Evolutionary conservation across 352 stramenopile genomes (phyloP).

Genomic region (Globisporangium viniferum): DNA sequence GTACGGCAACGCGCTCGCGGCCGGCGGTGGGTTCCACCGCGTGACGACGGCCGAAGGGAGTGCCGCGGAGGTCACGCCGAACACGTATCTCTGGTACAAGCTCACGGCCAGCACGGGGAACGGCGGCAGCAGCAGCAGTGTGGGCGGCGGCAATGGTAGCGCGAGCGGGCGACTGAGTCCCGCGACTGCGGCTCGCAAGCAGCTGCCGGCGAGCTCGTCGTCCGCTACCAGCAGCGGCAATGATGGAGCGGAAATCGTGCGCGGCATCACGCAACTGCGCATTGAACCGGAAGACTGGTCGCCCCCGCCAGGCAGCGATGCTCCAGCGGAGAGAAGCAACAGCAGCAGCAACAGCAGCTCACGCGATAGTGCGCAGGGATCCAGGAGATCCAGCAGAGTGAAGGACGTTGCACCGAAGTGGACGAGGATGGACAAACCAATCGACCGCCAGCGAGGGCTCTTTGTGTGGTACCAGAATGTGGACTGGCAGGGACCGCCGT

Average conservation of each 20-base stretch:
- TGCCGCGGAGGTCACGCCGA: constrained; percentile 73
- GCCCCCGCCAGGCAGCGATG: constrained; percentile 6
- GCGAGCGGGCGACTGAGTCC: constrained; percentile 5
- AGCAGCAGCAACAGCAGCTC: constrained; percentile 8
- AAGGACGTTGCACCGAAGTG: constrained; percentile 22
- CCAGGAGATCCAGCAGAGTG: neutral
- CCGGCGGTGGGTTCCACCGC: constrained; percentile 74
- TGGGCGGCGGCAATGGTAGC: neutral
- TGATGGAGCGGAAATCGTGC: constrained; percentile 1
- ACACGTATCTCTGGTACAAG: constrained; percentile 88
- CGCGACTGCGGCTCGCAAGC: constrained; percentile 6
- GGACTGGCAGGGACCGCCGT: constrained; percentile 22
- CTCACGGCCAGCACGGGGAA: constrained; percentile 12
- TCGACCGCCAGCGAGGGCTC: constrained; percentile 55
- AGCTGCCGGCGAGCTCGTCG: neutral
- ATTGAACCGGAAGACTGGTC: constrained; percentile 34
- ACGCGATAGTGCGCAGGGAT: neutral
- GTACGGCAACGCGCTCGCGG: constrained; percentile 83
- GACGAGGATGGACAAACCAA: constrained; percentile 70
- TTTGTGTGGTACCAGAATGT: constrained; percentile 65
- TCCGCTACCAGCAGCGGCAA: neutral
- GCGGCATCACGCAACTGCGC: constrained; percentile 55
- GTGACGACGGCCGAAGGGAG: constrained; percentile 72
- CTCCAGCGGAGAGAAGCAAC: neutral
- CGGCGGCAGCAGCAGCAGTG: constrained; percentile 1